Evolutionary conservation across 2,329 filamentous ascomycete species (phyloP), one percentile per base, ranked within the genome.

Genomic region (Diaporthe longicolla): DNA sequence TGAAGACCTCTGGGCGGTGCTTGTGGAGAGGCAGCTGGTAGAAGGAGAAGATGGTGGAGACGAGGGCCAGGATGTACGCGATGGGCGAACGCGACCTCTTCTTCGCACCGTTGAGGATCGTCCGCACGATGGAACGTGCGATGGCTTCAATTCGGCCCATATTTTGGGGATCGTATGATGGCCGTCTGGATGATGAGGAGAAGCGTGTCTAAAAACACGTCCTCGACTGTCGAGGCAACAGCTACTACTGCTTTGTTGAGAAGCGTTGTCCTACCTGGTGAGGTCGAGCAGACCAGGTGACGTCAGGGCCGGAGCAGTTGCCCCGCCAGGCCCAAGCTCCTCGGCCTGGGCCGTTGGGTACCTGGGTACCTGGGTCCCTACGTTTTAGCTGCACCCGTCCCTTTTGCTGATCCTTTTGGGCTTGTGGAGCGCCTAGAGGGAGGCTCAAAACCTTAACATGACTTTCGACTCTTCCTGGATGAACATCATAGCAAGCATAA

Each of bases 41-140:
- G 4, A 90, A 76, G 0, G 85, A 84, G 79, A 92, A 91, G 77
- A 92, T 88, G 11, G 82, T 61, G 24, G 80, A 79, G 73, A 85
- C 82, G 24, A 84, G 70, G 26, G 86, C 82, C 32, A 89, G 76
- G 55, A 90, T 82, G 55, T 84, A 84, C 29, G 82, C 82, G 26
- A 90, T 79, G 0, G 77, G 74, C 77, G 78, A 80, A 8, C 76
- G 75, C 10, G 78, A 72, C 24, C 78, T 78, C 40, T 76, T 77
- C 74, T 80, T 78, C 71, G 79, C 76, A 8, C 81, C 80, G 54
- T 77, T 78, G 32, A 83, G 80, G 73, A 87, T 80, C 19, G 85
- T 85, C 21, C 81, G 82, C 45, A 83, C 81, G 75, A 87, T 81
- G 13, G 85, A 86, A 11, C 82, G 82, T 37, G 84, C 83, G 72